Percentiles rank a stretch among this genome's conserved stretches.
Conservation (phyloP, 148 eudicot species). For the Vaccinium vitisidaea region DNA sequence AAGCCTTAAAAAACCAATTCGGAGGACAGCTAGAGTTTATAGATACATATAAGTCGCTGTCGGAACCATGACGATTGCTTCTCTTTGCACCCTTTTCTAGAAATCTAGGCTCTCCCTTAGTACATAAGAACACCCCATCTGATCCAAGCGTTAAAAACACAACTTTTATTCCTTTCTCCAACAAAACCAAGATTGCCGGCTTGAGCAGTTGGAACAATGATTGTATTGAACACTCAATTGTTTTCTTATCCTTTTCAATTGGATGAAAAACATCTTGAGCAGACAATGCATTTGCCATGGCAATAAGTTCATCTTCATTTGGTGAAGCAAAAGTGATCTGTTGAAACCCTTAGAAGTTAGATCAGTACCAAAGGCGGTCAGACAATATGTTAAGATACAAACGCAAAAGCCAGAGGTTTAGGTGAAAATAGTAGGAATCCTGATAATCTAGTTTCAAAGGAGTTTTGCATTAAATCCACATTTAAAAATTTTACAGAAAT, state of each 20-base stretch:
- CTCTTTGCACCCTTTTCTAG: slow-evolving; percentile 23
- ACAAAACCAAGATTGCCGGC: slow-evolving; percentile 64
- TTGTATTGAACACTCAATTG: slow-evolving; percentile 35
- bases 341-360: not conserved
- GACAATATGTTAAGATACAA: not conserved
- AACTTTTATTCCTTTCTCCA: slow-evolving; percentile 67
- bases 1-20: slow-evolving; percentile 30
- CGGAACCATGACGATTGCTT: slow-evolving; percentile 22
- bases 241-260: slow-evolving; percentile 30
- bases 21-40: slow-evolving; percentile 55
- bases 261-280: slow-evolving; percentile 37
- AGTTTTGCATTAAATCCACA: not conserved
- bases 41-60: slow-evolving; percentile 39
- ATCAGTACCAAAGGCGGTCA: slow-evolving; percentile 1
- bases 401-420: not conserved
- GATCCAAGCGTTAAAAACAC: slow-evolving; percentile 76
- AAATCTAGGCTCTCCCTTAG: slow-evolving; percentile 38
- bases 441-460: not conserved
- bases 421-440: not conserved
- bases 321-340: slow-evolving; percentile 93
- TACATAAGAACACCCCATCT: slow-evolving; percentile 72
- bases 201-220: slow-evolving; percentile 64
- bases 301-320: slow-evolving; percentile 86
- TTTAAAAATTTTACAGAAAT: not conserved
- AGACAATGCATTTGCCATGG: slow-evolving; percentile 89